Evolutionary conservation across 2,329 filamentous ascomycete species (phyloP).

Genomic region (Emergomyces africanus): DNA sequence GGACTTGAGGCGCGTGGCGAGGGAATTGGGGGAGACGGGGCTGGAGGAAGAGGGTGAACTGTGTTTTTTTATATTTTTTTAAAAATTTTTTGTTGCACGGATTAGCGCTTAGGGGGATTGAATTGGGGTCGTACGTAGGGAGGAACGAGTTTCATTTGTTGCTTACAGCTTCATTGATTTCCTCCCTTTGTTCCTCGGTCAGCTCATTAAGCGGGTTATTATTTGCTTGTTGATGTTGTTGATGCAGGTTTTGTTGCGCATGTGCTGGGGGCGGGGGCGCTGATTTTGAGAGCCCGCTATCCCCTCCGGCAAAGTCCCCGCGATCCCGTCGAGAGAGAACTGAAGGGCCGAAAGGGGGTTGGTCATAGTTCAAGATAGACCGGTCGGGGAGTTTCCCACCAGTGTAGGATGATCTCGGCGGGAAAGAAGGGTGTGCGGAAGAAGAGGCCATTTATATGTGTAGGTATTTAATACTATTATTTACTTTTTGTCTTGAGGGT

Average conservation of each 20-base stretch:
- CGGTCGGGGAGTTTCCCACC: constrained; percentile 43
- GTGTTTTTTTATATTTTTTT: too few relatives aligned
- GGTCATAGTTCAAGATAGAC: constrained; percentile 25
- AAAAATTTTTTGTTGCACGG: neutral
- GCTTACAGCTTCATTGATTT: constrained; percentile 85
- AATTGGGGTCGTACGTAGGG: too few relatives aligned
- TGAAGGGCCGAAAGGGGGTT: constrained; percentile 31
- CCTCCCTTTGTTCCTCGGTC: constrained; percentile 79
- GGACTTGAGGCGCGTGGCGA: constrained; percentile 73
- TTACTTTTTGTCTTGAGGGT: neutral
- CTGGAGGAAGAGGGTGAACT: constrained; percentile 91
- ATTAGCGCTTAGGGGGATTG: neutral
- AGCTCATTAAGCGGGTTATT: constrained; percentile 44
- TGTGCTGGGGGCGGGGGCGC: constrained; percentile 24
- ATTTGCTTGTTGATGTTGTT: constrained; percentile 27
- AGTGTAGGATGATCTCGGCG: constrained; percentile 40
- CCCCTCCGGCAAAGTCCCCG: constrained; percentile 7
- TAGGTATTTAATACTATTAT: neutral
- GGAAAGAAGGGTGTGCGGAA: constrained; percentile 41
- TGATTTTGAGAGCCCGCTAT: constrained; percentile 16
- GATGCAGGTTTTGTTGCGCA: constrained; percentile 23
- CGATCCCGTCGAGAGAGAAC: constrained; percentile 29
- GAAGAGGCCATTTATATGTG: constrained; percentile 15
- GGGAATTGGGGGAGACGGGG: constrained; percentile 75
- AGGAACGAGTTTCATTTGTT: constrained; percentile 11